These are phyloP conservation scores for Annulohypoxylon bovei DNA, from an alignment of 495 filamentous ascomycete species.

Conservation along the genomic window DNA sequence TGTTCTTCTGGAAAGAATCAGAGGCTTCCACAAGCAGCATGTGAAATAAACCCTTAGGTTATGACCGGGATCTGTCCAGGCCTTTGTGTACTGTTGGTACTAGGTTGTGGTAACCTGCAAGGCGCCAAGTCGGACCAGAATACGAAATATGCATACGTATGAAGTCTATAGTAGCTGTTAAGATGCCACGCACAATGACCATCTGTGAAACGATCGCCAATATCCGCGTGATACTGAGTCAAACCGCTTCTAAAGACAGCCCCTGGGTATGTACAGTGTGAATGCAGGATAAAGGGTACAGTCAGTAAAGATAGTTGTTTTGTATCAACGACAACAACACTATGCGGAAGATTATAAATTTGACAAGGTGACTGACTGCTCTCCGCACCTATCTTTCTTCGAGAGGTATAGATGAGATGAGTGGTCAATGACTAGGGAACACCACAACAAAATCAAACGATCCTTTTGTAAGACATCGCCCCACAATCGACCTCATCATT, in stretches of 20 bases:
- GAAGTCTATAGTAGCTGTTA: conserved; percentile 20
- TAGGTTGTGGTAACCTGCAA: conserved; percentile 36
- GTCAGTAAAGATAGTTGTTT: conserved; percentile 17
- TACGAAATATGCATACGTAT: conserved; percentile 39
- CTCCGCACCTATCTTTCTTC: not conserved
- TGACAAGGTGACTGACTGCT: not conserved
- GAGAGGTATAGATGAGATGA: not conserved
- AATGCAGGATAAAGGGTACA: conserved; percentile 33
- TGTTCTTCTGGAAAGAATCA: not conserved
- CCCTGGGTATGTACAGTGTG: conserved; percentile 31
- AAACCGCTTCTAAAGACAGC: conserved; percentile 13
- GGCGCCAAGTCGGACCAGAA: conserved; percentile 41
- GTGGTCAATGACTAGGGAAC: not conserved
- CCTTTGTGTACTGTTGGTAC: conserved; percentile 21
- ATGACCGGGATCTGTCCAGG: conserved; percentile 10
- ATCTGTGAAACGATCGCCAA: conserved; percentile 26
- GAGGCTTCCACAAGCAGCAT: conserved; percentile 10
- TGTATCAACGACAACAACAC: not conserved
- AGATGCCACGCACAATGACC: conserved; percentile 20
- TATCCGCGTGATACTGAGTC: conserved; percentile 32
- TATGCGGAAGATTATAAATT: not conserved
- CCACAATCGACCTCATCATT: not conserved
- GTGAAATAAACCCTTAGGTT: conserved; percentile 13
- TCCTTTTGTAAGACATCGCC: conserved; percentile 15
- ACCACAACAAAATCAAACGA: not conserved